Evolutionary conservation across 2,329 filamentous ascomycete species (phyloP).

Genomic region (Lachnellula cervina): DNA sequence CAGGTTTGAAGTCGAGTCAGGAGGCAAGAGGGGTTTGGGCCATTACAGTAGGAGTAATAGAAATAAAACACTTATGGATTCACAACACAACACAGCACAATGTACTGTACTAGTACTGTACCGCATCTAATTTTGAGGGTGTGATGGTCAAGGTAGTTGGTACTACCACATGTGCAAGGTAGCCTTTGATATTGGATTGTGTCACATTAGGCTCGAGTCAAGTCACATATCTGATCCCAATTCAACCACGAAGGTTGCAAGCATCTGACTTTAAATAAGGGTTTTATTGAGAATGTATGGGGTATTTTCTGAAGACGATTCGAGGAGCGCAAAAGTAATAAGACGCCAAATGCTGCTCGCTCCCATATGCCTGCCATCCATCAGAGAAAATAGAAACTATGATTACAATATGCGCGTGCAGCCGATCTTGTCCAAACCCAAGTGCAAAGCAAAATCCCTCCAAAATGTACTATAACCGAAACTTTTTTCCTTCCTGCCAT

Average conservation of each 20-base stretch:
- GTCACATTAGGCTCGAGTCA: no score
- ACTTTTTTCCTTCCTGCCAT: slow-evolving; percentile 7
- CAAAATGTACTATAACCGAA: background rate
- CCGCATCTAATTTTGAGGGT: background rate
- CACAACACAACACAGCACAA: background rate
- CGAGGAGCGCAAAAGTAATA: background rate
- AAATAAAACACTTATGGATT: background rate
- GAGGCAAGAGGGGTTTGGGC: background rate
- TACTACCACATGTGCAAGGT: no score
- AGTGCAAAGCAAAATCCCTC: background rate
- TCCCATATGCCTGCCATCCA: slow-evolving; percentile 3
- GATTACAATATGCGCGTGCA: slow-evolving; percentile 4
- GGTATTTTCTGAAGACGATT: slow-evolving; percentile 5
- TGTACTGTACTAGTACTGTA: no score
- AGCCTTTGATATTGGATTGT: no score
- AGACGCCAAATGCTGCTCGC: background rate
- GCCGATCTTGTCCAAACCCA: background rate
- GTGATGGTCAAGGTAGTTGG: background rate
- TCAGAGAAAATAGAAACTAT: slow-evolving; percentile 5
- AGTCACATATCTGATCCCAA: no score
- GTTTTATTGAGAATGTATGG: slow-evolving; percentile 1
- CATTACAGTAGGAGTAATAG: background rate
- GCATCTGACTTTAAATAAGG: background rate
- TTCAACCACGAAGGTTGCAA: background rate
- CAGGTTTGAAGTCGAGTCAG: background rate